Percentiles rank a stretch among this genome's conserved stretches.
phyloP scores from a whole-genome alignment of 1,284 basidiomycete species.

The Ustilago hordei region DNA sequence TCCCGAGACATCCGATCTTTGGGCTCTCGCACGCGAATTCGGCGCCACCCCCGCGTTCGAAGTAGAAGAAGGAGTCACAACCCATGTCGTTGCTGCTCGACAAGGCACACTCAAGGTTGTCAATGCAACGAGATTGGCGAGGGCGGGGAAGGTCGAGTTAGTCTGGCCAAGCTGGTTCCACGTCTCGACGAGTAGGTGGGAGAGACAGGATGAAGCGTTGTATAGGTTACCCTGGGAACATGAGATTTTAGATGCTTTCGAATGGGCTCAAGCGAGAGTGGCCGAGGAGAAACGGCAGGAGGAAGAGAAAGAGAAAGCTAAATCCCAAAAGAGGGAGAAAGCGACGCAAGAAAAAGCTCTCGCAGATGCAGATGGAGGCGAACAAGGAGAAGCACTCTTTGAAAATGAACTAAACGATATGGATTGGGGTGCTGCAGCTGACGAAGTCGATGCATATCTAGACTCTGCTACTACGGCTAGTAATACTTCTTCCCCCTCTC shows the following conservation, averaged over 20 bases:
- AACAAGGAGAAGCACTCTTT: slow-evolving; percentile 28
- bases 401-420: slow-evolving; percentile 55
- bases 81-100: slow-evolving; percentile 86
- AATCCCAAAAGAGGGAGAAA: not conserved
- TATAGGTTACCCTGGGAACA: slow-evolving; percentile 73
- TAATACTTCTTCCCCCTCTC: slow-evolving; percentile 39
- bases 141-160: slow-evolving; percentile 76
- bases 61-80: slow-evolving; percentile 76
- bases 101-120: slow-evolving; percentile 89
- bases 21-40: slow-evolving; percentile 87
- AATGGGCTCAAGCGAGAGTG: not conserved
- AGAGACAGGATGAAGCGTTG: slow-evolving; percentile 77
- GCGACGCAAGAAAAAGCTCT: not conserved
- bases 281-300: slow-evolving; percentile 1
- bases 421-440: slow-evolving; percentile 81
- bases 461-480: slow-evolving; percentile 70
- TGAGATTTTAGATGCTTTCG: slow-evolving; percentile 11
- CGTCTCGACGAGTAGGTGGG: slow-evolving; percentile 85
- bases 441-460: slow-evolving; percentile 83
- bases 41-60: slow-evolving; percentile 84
- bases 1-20: slow-evolving; percentile 85
- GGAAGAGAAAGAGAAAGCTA: slow-evolving; percentile 1
- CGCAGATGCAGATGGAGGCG: not conserved
- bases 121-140: slow-evolving; percentile 72
- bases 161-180: slow-evolving; percentile 91